Evolutionary conservation across 495 filamentous ascomycete genomes (phyloP).

Genomic region (Bacidia gigantensis): DNA sequence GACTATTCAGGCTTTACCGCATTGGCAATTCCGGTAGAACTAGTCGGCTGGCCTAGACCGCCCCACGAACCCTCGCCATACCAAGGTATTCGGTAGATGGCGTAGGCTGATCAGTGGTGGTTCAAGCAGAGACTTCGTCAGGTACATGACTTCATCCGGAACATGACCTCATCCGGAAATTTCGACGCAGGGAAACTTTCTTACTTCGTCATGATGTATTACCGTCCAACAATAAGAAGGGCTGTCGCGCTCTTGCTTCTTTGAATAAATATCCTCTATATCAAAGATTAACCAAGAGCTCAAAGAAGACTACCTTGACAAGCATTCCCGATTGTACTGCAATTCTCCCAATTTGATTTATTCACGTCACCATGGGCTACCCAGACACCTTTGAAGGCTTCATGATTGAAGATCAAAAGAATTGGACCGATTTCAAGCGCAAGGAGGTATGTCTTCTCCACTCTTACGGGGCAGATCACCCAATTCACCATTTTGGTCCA

Average conservation of each 20-base stretch:
- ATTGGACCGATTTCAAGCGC: constrained; percentile 51
- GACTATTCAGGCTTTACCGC: background rate
- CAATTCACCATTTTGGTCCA: background rate
- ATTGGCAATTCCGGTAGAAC: background rate
- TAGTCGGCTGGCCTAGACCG: no score
- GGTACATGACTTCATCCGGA: background rate
- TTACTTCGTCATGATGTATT: no score
- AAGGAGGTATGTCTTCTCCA: constrained; percentile 38
- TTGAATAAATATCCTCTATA: no score
- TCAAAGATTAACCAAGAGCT: no score
- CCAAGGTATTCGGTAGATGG: background rate
- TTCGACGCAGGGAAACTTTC: background rate
- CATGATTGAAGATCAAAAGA: constrained; percentile 46
- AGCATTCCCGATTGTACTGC: no score
- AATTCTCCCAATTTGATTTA: no score
- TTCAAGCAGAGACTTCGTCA: no score
- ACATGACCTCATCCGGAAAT: background rate
- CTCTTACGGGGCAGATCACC: background rate
- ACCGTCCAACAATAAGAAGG: no score
- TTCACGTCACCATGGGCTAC: constrained; percentile 46
- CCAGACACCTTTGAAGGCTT: constrained; percentile 68
- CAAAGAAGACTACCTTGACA: no score
- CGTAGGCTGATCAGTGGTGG: no score
- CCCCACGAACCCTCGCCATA: background rate
- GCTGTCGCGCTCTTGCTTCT: no score